phyloP scores from a whole-genome alignment of 192 early-diverging fungal species.

The Obelidium mucronatum region DNA sequence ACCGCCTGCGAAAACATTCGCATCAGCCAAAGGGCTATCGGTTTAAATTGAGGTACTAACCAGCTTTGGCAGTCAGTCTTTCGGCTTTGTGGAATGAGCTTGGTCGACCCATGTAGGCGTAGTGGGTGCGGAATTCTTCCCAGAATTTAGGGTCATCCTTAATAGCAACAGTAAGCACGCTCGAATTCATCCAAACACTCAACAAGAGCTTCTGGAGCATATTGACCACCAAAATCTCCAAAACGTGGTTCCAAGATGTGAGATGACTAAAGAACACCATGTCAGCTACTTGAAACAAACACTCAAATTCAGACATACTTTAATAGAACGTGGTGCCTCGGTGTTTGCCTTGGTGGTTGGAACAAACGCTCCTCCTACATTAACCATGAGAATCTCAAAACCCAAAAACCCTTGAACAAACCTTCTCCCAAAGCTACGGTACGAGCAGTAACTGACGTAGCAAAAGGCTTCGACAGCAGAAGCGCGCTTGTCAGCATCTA shows the following conservation, averaged over 20 bases:
- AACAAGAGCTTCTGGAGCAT: constrained; percentile 97
- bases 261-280: background rate
- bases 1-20: constrained; percentile 63
- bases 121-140: constrained; percentile 89
- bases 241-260: constrained; percentile 79
- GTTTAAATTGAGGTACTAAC: background rate
- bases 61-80: constrained; percentile 69
- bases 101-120: constrained; percentile 91
- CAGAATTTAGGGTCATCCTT: constrained; percentile 91
- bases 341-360: background rate
- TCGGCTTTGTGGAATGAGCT: constrained; percentile 89
- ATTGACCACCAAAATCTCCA: constrained; percentile 96
- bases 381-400: background rate
- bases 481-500: constrained; percentile 52
- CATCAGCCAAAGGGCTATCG: background rate
- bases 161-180: constrained; percentile 79
- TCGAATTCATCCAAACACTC: constrained; percentile 92
- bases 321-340: background rate
- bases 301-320: background rate
- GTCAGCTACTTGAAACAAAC: constrained; percentile 1
- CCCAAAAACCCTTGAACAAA: background rate
- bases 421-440: constrained; percentile 24
- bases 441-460: constrained; percentile 61
- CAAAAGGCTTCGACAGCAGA: constrained; percentile 58
- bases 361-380: too few species aligned